Percentiles rank a stretch among this genome's conserved stretches.
Conservation (phyloP, 805 yeast species). For the Candida multigemmis region DNA sequence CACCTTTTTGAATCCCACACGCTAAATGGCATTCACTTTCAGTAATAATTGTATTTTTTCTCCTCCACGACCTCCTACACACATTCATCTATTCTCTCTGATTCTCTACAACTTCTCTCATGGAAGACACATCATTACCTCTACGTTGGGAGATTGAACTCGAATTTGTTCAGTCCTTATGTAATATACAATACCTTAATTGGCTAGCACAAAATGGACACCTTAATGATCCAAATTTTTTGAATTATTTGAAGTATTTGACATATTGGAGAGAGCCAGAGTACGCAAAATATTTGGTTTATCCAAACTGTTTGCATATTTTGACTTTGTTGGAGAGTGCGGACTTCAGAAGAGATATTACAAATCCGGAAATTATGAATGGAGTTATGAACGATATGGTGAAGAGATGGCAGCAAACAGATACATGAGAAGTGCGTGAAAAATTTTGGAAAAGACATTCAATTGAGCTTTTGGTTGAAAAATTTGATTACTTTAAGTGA, state of each 20-base stretch:
- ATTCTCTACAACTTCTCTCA: no score
- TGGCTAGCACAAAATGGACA: constrained; percentile 79
- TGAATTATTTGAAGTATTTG: constrained; percentile 69
- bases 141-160: constrained; percentile 80
- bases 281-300: constrained; percentile 61
- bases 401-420: constrained; percentile 48
- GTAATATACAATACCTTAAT: constrained; percentile 81
- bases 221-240: constrained; percentile 61
- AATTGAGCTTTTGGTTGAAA: no score
- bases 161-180: constrained; percentile 90
- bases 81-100: no score
- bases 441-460: no score
- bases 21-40: no score
- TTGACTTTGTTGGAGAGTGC: constrained; percentile 51
- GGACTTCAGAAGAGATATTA: constrained; percentile 45
- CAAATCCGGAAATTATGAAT: constrained; percentile 48
- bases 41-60: no score
- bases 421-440: constrained; percentile 3
- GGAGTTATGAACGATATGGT: constrained; percentile 70
- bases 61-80: no score
- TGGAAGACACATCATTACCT: no score
- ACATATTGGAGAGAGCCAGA: constrained; percentile 79
- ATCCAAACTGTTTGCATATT: constrained; percentile 84
- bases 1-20: no score
- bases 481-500: no score